Conservation (phyloP, 1,284 basidiomycete genomes). For the Ganoderma lingzhi region DNA sequence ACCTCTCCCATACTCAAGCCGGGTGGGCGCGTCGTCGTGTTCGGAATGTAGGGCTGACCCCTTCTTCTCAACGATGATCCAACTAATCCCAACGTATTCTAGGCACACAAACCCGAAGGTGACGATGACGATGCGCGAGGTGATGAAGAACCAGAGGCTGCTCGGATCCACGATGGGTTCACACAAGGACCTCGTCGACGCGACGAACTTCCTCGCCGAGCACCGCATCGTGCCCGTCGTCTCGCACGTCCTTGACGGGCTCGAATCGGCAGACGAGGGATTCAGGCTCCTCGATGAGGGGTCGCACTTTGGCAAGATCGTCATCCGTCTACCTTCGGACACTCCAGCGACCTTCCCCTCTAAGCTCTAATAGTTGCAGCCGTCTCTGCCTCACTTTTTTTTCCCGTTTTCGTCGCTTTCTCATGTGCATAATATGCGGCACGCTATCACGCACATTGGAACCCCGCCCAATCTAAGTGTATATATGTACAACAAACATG, state of each 20-base stretch:
- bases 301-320: conserved; percentile 81
- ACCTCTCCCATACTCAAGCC: conserved; percentile 66
- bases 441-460: not conserved
- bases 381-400: too few species aligned
- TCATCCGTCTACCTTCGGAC: conserved; percentile 51
- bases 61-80: not conserved
- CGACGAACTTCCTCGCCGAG: conserved; percentile 73
- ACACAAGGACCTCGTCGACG: conserved; percentile 75
- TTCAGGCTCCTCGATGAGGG: conserved; percentile 72
- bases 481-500: conserved; percentile 28
- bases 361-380: conserved; percentile 19
- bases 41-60: conserved; percentile 70
- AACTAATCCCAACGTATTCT: conserved; percentile 4
- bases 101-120: conserved; percentile 76
- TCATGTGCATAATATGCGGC: too few species aligned
- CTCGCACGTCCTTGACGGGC: conserved; percentile 71
- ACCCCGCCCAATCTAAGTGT: conserved; percentile 16
- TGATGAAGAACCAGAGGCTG: conserved; percentile 80
- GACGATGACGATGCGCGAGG: conserved; percentile 81
- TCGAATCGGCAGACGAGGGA: conserved; percentile 74
- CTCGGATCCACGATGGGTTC: conserved; percentile 89
- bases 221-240: conserved; percentile 79
- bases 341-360: conserved; percentile 11
- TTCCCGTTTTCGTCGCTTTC: not conserved
- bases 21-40: conserved; percentile 80